Evolutionary conservation across 306 rosid species (phyloP), one percentile per base, ranked within the genome.

Genomic region (Rosa lucieae): DNA sequence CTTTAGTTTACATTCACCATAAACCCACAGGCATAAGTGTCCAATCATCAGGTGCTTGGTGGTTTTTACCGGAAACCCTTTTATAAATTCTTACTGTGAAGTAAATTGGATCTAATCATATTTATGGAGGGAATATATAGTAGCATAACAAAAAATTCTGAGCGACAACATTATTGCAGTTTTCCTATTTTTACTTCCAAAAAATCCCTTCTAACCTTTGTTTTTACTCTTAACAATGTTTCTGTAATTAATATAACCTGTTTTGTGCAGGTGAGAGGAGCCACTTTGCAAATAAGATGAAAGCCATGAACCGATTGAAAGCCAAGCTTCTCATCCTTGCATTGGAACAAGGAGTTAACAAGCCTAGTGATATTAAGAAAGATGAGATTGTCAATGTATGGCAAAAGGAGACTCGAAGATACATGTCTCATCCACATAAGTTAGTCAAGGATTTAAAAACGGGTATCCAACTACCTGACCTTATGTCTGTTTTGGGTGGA

Each of bases 271-370:
- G 92, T 77, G 98, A 93, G 80, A 93, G 97, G 81, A 93, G 89
- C 79, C 80, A 70, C 55, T 91, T 93, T 86, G 92, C 92, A 17
- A 89, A 91, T 71, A 83, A 88, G 86, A 93, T 91, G 70, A 93
- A 93, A 84, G 97, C 98, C 59, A 78, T 89, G 21, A 91, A 91
- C 78, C 88, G 98, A 78, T 74, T 93, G 83, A 87, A 87, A 70
- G 97, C 93, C 73, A 93, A 88, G 82, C 94, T 93, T 71, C 75
- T 81, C 37, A 91, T 89, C 77, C 87, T 84, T 72, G 93, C 90
- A 61, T 68, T 56, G 81, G 94, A 91, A 76, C 97, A 91, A 84
- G 89, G 89, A 69, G 90, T 89, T 84, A 67, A 74, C 32, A 35
- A 72, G 70, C 82, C 87, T 77, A 74, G 83, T 26, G 81, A 78